Evolutionary conservation across 257 asterid species (phyloP), one percentile per base, ranked within the genome.

Genomic region (Capsicum pubescens): DNA sequence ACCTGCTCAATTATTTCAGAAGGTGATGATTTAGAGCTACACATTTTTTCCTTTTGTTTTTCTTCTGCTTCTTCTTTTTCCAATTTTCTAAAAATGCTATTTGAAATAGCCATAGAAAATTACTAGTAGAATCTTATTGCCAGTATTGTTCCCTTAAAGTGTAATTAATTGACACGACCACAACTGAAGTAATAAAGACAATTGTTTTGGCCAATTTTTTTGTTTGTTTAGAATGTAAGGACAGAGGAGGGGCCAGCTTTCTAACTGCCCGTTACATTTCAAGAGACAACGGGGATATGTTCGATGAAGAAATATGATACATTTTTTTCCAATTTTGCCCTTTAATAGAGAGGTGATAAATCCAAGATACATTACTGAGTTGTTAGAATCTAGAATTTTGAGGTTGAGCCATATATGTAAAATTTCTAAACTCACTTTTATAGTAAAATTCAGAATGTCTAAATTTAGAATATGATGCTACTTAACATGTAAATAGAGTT

Each of bases 161-260:
- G 80, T 74, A 50, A 4, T 21, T 21, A 67, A 19, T 74, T 52
- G 63, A 15, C 64, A 54, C 54, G 64, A 77, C 9, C 14, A 14
- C 15, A 26, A 55, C 4, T 15, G 32, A 54, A 54, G 66, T 32
- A 77, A 54, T 77, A 77, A 77, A 32, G 63, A 54, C 32, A 77
- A 52, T 8, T 26, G 13, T 77, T 52, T 32, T 52, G 32, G 66
- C 61, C 50, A 77, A 26, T 8, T 54, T 69, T 69, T 54, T 15
- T 74, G 57, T 50, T 54, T 54, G 82, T 77, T 77, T 77, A 77
- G 16, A 77, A 77, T 32, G 8, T 77, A 77, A 77, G 8, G 50
- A 77, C 52, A 54, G 42, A 54, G 14, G 26, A n/a, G 42, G 0
- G 5, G 50, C 4, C 61, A 9, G 9, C 54, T 77, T 32, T 77